Base-by-base conservation (phyloP, 2,329 filamentous ascomycete genomes). In the Ampelomyces quisqualis region DNA sequence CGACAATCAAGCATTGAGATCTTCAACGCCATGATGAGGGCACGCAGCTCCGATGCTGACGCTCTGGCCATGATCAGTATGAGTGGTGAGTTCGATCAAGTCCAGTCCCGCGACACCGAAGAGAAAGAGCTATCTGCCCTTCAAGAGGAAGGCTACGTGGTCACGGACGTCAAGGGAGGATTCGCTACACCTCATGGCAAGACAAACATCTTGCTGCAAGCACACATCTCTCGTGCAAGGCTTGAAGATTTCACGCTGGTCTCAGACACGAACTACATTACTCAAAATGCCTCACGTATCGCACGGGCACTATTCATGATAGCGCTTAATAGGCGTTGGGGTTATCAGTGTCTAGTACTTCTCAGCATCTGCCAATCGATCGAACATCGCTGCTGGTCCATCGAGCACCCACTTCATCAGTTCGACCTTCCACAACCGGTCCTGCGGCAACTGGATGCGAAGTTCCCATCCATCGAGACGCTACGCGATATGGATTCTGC, bases 41-140 rank as follows among this genome's bases (percentile, higher is more conserved):
- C 89, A 1, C 80, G 83, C 18, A 84, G 89, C 7, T 89, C 86
- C 0, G 93, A 98, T 70, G 90, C 90, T 5, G 93, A 98, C 61
- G 85, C 96, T 32, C 74, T 98, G 38, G 88, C 86, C 62, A 97
- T 98, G 90, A 90, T 98, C 61, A 90, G 89, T 55, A 90, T 93
- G 86, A 95, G 90, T 65, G 90, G 90, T 51, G 93, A 98, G 67
- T 98, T 98, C 57, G 90, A 97, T 72, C 95, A 98, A 53, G 88
- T 98, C 28, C 90, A 96, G 63, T 90, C 87, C 4, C 78, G 94
- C 47, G 93, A 98, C 40, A 93, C 74, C 36, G 94, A 98, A 69
- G 84, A 86, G 41, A 87, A 90, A 57, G 94, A 98, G 66, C 75
- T 98, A n/a, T 78, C 78, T 13, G 77, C 80, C 15, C 76, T 98